phyloP scores from a whole-genome alignment of 2,329 filamentous ascomycete species.

The Sclerotinia spermophila region DNA sequence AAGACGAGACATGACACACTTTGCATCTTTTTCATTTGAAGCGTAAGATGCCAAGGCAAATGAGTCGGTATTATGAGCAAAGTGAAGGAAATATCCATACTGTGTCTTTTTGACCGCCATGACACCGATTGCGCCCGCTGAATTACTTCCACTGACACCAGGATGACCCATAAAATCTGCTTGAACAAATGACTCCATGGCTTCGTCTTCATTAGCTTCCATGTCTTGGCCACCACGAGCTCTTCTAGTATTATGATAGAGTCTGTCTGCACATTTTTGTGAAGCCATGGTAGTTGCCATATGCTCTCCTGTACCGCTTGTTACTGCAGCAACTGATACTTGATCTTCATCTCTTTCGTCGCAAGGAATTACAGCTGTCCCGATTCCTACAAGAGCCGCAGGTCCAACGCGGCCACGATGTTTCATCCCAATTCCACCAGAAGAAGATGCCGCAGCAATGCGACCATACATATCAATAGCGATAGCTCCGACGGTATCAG shows the following conservation, averaged over 20 bases:
- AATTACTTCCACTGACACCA: slow-evolving; percentile 74
- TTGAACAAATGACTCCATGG: slow-evolving; percentile 71
- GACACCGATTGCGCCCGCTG: slow-evolving; percentile 83
- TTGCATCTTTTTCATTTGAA: slow-evolving; percentile 67
- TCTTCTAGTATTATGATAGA: slow-evolving; percentile 68
- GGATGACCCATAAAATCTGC: slow-evolving; percentile 93
- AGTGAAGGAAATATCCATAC: slow-evolving; percentile 78
- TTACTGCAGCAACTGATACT: slow-evolving; percentile 75
- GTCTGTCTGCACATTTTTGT: slow-evolving; percentile 76
- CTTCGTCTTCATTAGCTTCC: slow-evolving; percentile 71
- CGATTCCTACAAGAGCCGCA: slow-evolving; percentile 87
- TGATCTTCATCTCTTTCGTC: slow-evolving; percentile 66
- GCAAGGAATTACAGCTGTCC: slow-evolving; percentile 80
- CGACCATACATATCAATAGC: slow-evolving; percentile 81
- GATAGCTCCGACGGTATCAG: slow-evolving; percentile 94
- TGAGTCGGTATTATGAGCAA: slow-evolving; percentile 92
- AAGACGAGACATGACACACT: slow-evolving; percentile 81
- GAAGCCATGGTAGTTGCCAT: slow-evolving; percentile 96
- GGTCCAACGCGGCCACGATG: slow-evolving; percentile 87
- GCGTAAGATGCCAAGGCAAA: slow-evolving; percentile 87
- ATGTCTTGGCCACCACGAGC: slow-evolving; percentile 58
- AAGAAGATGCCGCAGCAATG: slow-evolving; percentile 93
- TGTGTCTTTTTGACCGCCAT: slow-evolving; percentile 83
- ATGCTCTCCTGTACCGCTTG: slow-evolving; percentile 94
- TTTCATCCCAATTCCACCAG: slow-evolving; percentile 98